A percentile compares a stretch with the other conserved stretches of the same genome.
phyloP scores from a whole-genome alignment of 2,329 filamentous ascomycete species.

The Fusarium scirpi region DNA sequence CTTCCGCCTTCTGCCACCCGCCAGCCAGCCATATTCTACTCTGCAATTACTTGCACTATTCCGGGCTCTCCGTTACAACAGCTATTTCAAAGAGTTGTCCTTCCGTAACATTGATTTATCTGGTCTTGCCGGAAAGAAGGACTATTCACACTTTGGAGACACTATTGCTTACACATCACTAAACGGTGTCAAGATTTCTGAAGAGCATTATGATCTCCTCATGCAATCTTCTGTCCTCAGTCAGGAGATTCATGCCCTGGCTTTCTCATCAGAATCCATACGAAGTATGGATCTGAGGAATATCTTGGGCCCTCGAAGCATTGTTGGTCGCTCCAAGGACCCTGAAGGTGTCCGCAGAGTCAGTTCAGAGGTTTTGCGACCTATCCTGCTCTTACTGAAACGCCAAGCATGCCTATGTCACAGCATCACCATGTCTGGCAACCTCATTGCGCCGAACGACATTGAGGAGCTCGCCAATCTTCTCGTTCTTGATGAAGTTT shows the following conservation, averaged over 20 bases:
- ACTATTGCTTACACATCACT: slow-evolving; percentile 65
- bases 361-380: slow-evolving; percentile 59
- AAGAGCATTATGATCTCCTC: slow-evolving; percentile 62
- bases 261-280: slow-evolving; percentile 67
- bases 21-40: slow-evolving; percentile 57
- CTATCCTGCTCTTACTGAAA: slow-evolving; percentile 63
- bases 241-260: slow-evolving; percentile 67
- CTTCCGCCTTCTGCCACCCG: slow-evolving; percentile 63
- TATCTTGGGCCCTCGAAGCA: slow-evolving; percentile 49
- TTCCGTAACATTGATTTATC: slow-evolving; percentile 65
- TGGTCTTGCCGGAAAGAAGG: slow-evolving; percentile 54
- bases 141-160: slow-evolving; percentile 59
- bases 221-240: slow-evolving; percentile 64
- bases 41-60: slow-evolving; percentile 68
- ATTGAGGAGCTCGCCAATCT: slow-evolving; percentile 58
- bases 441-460: slow-evolving; percentile 60
- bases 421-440: slow-evolving; percentile 64
- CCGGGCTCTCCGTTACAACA: slow-evolving; percentile 68
- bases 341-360: slow-evolving; percentile 41
- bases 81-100: slow-evolving; percentile 69
- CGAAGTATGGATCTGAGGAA: slow-evolving; percentile 66
- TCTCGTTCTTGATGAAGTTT: slow-evolving; percentile 51
- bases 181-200: slow-evolving; percentile 62
- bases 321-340: slow-evolving; percentile 36
- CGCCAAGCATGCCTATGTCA: slow-evolving; percentile 62